Base-by-base conservation (phyloP, 148 eudicot genomes). In the Polygonum maritimum region DNA sequence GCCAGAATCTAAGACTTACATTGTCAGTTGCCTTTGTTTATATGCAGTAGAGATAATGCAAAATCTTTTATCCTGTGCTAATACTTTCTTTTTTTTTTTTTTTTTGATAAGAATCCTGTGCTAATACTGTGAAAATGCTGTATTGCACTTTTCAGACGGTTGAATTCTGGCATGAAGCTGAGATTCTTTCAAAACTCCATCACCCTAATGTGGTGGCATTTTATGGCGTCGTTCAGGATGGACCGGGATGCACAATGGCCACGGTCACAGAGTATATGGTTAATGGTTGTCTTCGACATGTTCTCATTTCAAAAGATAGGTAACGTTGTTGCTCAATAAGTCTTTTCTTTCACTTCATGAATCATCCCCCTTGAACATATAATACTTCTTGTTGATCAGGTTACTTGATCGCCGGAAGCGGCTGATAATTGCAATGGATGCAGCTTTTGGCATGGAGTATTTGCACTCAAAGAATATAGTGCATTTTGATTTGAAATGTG, bases 371-470 rank as follows among this genome's bases (percentile, higher is more conserved):
- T 69, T 39, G 39, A 6, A 38, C 16, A 69, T 69, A 19, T 9
- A 69, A 69, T 38, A 38, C 76, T 75, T 77, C 63, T 78, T 81
- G 82, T 69, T 69, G 44, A 35, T 9, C 81, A 88, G 85, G 74
- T 44, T 78, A 19, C 85, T 88, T 51, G 92, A 88, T 77, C 79
- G 83, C 47, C 87, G 89, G 65, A 88, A 77, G 76, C 86, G 78
- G 80, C 85, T 88, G 38, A 81, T 84, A 71, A 76, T 88, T 71
- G 87, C 87, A 60, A 78, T 83, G 83, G 91, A 88, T 83, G 89
- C 91, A 74, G 87, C 91, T 77, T 84, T 88, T 83, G 91, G 91
- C 78, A 88, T 88, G 91, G 91, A 86, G 79, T 88, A 88, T 79
- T 81, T 88, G 82, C 91, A 88, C 81, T 33, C 85, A 78, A 88